Evolutionary conservation across 129 eudicot genomes (phyloP).

Genomic region (Centaurea solstitialis): DNA sequence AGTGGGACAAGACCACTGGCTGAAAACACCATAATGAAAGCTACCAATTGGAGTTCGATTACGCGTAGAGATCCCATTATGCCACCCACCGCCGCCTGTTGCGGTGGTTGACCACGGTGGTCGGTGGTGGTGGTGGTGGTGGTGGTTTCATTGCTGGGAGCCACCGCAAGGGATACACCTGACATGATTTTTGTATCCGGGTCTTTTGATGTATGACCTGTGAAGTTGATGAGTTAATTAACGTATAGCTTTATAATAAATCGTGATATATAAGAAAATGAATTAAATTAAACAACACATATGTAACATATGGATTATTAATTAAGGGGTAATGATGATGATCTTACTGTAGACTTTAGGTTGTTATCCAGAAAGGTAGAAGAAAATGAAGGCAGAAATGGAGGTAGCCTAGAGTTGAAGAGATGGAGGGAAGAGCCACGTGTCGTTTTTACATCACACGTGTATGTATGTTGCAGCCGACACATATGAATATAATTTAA

Average conservation of each 20-base stretch:
- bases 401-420: neutral
- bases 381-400: too few species aligned
- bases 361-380: neutral
- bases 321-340: neutral
- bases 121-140: neutral
- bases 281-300: neutral
- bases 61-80: constrained; percentile 71
- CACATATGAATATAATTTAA: neutral
- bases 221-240: too few species aligned
- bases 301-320: too few species aligned
- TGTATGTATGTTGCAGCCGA: neutral
- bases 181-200: constrained; percentile 41
- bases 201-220: neutral
- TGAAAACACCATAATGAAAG: constrained; percentile 93
- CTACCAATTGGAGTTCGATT: constrained; percentile 79
- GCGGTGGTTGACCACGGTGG: constrained; percentile 9
- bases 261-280: too few species aligned
- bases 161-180: constrained; percentile 62
- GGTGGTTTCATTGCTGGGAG: too few species aligned
- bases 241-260: too few species aligned
- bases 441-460: neutral
- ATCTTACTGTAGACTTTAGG: neutral
- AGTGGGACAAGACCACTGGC: constrained; percentile 93
- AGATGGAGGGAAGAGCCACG: neutral
- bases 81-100: constrained; percentile 27